Evolutionary conservation across 148 eudicot species (phyloP), one percentile per base, ranked within the genome.

Genomic region (Camellia lanceoleosa): DNA sequence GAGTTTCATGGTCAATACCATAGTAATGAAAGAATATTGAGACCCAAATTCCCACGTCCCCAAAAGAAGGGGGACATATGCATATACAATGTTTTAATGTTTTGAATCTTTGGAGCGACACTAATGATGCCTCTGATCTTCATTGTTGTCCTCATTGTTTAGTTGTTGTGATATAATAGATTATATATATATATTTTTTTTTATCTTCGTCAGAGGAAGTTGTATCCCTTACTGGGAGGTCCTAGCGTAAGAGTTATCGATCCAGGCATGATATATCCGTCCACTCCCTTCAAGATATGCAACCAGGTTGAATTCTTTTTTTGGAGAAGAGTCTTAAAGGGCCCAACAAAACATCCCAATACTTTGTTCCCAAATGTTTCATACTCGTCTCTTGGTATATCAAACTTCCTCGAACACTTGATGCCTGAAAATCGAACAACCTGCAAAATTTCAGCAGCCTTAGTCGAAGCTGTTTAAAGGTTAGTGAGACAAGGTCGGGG

Each of bases 191-290:
- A 23, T 23, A 23, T 23, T 0, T 23, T 0, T 30, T 30, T 30
- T 30, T 0, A 61, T 61, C 20, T 61, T 8, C 11, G 0, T 13
- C 19, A 41, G 10, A 18, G 10, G 55, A 18, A 23, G 11, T 16
- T 19, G 2, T 71, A 13, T 72, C 60, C 14, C 71, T 44, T 38
- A 78, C 80, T 63, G 52, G 72, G 72, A 65, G 80, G 80, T 23
- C 73, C 80, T 30, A 65, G 64, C 15, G 67, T 73, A 66, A 78
- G 80, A 68, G 80, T 65, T 62, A 67, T 20, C n/a, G 72, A 78
- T 38, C 80, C 80, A 78, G 80, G 73, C 80, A 78, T 78, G n/a
- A 78, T 62, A 67, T 66, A 78, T 54, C 72, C 72, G 38, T 65
- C 80, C 23, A 66, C 73, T 3, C 80, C 72, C 46, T 52, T 38